A percentile compares a stretch with the other conserved stretches of the same genome.
Evolutionary conservation across 2,329 filamentous ascomycete species (phyloP).

Genomic region (Tolypocladium cylindrosporum): DNA sequence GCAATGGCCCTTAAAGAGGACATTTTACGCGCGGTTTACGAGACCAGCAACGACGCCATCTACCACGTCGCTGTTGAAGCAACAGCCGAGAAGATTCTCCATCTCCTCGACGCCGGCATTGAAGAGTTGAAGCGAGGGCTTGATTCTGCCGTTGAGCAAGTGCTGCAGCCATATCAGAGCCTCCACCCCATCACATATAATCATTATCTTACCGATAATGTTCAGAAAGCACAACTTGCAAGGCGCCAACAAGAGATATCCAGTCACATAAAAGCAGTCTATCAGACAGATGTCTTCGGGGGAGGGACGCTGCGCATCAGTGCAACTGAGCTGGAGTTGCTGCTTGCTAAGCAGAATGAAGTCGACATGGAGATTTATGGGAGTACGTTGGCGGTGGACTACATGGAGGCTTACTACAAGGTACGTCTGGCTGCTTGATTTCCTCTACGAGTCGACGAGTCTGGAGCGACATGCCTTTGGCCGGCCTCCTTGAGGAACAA

Average conservation of each 20-base stretch:
- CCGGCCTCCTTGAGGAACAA: not conserved
- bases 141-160: conserved; percentile 28
- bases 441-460: too few relatives aligned
- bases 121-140: conserved; percentile 15
- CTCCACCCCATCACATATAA: conserved; percentile 46
- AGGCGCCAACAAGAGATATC: conserved; percentile 3
- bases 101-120: conserved; percentile 9
- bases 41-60: conserved; percentile 3
- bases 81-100: conserved; percentile 6
- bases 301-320: not conserved
- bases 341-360: not conserved
- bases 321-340: not conserved
- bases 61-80: conserved; percentile 7
- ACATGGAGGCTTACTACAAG: conserved; percentile 30
- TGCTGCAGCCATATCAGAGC: conserved; percentile 32
- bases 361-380: not conserved
- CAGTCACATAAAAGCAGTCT: not conserved
- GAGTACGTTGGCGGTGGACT: conserved; percentile 18
- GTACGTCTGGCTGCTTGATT: conserved; percentile 9
- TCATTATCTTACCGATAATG: conserved; percentile 28
- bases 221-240: conserved; percentile 17
- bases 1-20: conserved; percentile 14
- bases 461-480: not conserved
- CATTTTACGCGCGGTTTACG: conserved; percentile 4
- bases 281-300: not conserved